Base-by-base conservation (phyloP, 2,329 filamentous ascomycete species). In the Grosmannia huntii region DNA sequence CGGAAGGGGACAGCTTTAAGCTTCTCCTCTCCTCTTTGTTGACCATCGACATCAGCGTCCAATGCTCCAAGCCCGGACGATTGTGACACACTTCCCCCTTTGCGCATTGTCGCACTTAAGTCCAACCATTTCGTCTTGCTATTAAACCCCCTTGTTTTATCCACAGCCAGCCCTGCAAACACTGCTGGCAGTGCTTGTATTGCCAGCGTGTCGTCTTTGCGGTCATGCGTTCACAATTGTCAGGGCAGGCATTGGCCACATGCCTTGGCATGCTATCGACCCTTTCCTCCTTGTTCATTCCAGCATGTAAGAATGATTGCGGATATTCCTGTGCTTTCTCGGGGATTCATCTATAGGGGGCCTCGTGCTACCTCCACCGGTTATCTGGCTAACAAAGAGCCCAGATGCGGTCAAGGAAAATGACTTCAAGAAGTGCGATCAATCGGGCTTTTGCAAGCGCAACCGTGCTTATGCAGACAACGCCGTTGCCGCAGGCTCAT, bases 381-480 rank as follows among this genome's bases (percentile, higher is more conserved):
- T 3, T 36, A 5, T 6, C 31, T 38, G 23, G 16, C 25, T 44
- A 55, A 46, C 19, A 11, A n/a, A 44, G 16, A 19, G 59, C 60
- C 33, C 64, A 95, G 90, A 82, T 63, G 79, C 82, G 66, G 94
- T 99, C 56, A 99, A 99, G 75, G 87, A 96, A 69, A 85, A 96
- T 67, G 91, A 95, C 71, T 99, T 97, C 80, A 99, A 97, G 70
- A 96, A 87, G 66, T 99, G 94, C 75, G 76, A 87, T 64, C 92
- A 99, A 70, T 94, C 92, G 5, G 94, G 94, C 66, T 99, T 99
- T 76, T 99, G 94, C 75, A 94, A 90, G 70, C 88, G 94, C 64
- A 97, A 97, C 74, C 85, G 94, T 70, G 87, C 83, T 46, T 91
- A 88, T 69, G 94, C 94, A 69, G 91, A 97, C 72, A 76, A 81